Evolutionary conservation across 2,329 filamentous ascomycete genomes (phyloP).

Genomic region (Metarhizium album): DNA sequence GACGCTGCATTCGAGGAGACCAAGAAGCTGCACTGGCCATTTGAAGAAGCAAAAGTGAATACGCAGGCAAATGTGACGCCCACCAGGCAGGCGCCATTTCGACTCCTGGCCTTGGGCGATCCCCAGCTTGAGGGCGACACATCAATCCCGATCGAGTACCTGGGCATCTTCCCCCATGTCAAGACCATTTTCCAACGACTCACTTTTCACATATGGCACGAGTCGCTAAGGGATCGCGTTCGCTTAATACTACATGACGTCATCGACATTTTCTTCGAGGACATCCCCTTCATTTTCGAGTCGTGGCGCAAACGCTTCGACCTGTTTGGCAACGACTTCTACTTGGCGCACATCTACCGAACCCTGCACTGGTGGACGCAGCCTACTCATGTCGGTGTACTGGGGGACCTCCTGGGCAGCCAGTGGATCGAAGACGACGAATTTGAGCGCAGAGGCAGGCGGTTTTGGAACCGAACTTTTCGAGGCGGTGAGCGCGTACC

Average conservation of each 20-base stretch:
- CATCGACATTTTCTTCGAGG: slow-evolving; percentile 52
- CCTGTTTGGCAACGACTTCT: slow-evolving; percentile 87
- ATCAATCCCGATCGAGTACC: slow-evolving; percentile 54
- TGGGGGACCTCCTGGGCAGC: slow-evolving; percentile 86
- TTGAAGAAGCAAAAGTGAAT: slow-evolving; percentile 10
- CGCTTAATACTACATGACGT: slow-evolving; percentile 45
- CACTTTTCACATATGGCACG: slow-evolving; percentile 34
- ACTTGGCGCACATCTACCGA: slow-evolving; percentile 85
- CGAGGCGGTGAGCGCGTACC: slow-evolving; percentile 53
- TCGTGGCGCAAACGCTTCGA: slow-evolving; percentile 72
- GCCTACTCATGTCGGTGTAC: slow-evolving; percentile 78
- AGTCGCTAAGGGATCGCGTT: slow-evolving; percentile 39
- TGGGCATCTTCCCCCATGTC: slow-evolving; percentile 43
- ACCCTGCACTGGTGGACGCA: slow-evolving; percentile 71
- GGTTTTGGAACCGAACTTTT: slow-evolving; percentile 79
- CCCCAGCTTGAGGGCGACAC: slow-evolving; percentile 91
- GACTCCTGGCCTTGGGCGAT: slow-evolving; percentile 79
- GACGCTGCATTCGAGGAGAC: slow-evolving; percentile 24
- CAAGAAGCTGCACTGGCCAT: slow-evolving; percentile 32
- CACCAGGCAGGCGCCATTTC: slow-evolving; percentile 55
- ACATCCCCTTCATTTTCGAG: slow-evolving; percentile 56
- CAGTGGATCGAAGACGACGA: slow-evolving; percentile 89
- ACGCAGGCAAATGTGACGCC: slow-evolving; percentile 12
- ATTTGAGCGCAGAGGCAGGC: slow-evolving; percentile 59
- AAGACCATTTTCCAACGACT: slow-evolving; percentile 34